A percentile compares a stretch with the other conserved stretches of the same genome.
phyloP scores from a whole-genome alignment of 1,284 basidiomycete species.

The Schizophyllum commune region DNA sequence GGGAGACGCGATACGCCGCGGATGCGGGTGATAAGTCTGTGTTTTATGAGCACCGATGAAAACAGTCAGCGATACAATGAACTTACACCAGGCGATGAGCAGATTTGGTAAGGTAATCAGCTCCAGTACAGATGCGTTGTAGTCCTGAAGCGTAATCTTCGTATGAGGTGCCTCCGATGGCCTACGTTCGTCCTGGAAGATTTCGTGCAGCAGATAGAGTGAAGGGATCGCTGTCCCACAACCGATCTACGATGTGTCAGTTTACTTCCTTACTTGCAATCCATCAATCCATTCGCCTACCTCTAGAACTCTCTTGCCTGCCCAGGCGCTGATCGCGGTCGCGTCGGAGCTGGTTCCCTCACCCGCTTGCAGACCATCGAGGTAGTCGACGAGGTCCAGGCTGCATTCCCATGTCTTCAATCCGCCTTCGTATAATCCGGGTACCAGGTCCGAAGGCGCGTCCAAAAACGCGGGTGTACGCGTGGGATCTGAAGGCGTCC shows the following conservation, averaged over 20 bases:
- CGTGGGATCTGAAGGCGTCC: slow-evolving; percentile 6
- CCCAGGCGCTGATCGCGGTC: slow-evolving; percentile 14
- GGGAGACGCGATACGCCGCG: slow-evolving; percentile 25
- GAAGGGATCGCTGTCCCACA: slow-evolving; percentile 90
- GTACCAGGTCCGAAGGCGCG: slow-evolving; percentile 84
- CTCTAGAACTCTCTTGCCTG: slow-evolving; percentile 55
- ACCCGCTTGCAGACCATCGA: slow-evolving; percentile 23
- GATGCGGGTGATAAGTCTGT: slow-evolving; percentile 48
- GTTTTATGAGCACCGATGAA: not conserved
- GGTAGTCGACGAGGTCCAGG: slow-evolving; percentile 71
- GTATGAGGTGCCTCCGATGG: slow-evolving; percentile 24
- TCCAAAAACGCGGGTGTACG: slow-evolving; percentile 57
- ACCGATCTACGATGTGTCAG: slow-evolving; percentile 55
- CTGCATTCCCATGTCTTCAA: slow-evolving; percentile 98
- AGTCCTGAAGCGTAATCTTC: slow-evolving; percentile 86
- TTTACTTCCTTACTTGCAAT: slow-evolving; percentile 6
- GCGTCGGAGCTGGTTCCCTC: not conserved
- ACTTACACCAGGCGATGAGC: slow-evolving; percentile 77
- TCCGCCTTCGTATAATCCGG: slow-evolving; percentile 92
- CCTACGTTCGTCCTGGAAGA: slow-evolving; percentile 38
- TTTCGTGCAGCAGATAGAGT: slow-evolving; percentile 57
- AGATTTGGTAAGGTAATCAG: slow-evolving; percentile 88
- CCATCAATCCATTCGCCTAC: slow-evolving; percentile 27
- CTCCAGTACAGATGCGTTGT: slow-evolving; percentile 78
- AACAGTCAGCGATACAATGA: slow-evolving; percentile 6